A percentile compares a stretch with the other conserved stretches of the same genome.
phyloP scores from a whole-genome alignment of 2,329 filamentous ascomycete genomes.

The Fusarium mundagurra region DNA sequence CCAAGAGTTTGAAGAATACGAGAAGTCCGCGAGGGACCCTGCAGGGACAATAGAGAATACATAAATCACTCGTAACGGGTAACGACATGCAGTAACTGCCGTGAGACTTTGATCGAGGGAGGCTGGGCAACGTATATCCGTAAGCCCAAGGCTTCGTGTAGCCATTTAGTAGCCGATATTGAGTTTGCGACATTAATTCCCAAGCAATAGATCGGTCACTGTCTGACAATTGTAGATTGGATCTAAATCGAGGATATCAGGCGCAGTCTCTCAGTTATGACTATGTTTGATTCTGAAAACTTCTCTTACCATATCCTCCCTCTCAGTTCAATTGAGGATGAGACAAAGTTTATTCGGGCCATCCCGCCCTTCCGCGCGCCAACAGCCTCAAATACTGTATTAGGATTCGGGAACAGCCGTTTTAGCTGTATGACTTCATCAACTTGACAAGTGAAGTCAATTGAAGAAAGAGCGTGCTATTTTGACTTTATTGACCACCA shows the following conservation, averaged over 20 bases:
- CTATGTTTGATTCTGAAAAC: background rate
- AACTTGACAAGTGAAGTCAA: background rate
- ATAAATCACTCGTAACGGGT: constrained; percentile 26
- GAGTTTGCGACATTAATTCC: constrained; percentile 9
- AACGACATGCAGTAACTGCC: constrained; percentile 19
- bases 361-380: constrained; percentile 39
- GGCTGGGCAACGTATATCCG: constrained; percentile 33
- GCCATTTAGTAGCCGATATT: background rate
- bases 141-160: background rate
- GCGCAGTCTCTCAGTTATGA: background rate
- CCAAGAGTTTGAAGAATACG: constrained; percentile 13
- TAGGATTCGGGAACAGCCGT: constrained; percentile 12
- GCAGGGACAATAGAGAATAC: constrained; percentile 8
- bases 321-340: background rate
- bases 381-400: constrained; percentile 8
- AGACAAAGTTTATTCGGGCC: constrained; percentile 39
- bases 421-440: constrained; percentile 5
- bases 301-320: background rate
- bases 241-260: background rate
- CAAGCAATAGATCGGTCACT: background rate
- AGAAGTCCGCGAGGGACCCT: constrained; percentile 5
- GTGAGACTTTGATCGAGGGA: constrained; percentile 24
- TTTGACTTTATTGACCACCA: background rate
- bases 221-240: background rate
- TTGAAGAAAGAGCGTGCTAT: background rate